Base-by-base conservation (phyloP, 768 basidiomycete genomes). In the Suillus tomentosus region DNA sequence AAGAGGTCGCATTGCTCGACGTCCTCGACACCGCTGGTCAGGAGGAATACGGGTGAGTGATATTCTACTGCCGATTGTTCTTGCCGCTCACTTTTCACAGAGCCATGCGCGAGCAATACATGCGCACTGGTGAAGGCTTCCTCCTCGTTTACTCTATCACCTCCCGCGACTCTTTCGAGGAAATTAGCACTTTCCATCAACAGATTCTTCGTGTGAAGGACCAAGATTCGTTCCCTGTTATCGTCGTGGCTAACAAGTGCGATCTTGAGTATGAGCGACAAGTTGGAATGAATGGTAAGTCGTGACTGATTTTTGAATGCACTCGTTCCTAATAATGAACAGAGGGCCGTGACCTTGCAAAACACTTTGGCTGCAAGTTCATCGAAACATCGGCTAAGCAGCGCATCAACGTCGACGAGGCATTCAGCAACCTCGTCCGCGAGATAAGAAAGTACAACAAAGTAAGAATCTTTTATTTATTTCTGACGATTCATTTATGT, bases 61-160 rank as follows among this genome's bases (percentile, higher is more conserved):
- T 43, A 50, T 48, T n/a, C 62, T 31, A 65, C 63, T 63, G 51
- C 54, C 31, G 14, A 55, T 37, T 34, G 55, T 64, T 39, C 59
- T 42, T 68, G 62, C 51, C 37, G 43, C 43, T 27, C 43, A 24
- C 39, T 15, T 59, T 67, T 22, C 65, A 59, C 73, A 96, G 94
- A 64, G 96, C 96, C 27, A 98, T 99, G 96, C 90, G 96, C 55
- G 96, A 99, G 74, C 96, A 98, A 73, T 99, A 99, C 81, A 99
- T 98, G 95, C 88, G 95, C 60, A 95, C 95, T 34, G 96, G 96
- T 65, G 96, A 99, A 78, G 96, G 96, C 13, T 99, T 99, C 83
- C 85, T 99, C 50, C 88, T 99, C 67, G 95, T 98, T 64, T 99
- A 99, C 78, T 95, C 94, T 60, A 98, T 97, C 79, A 97, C 96